Evolutionary conservation across 805 yeast species (phyloP).

Genomic region (Lachancea mirantina): DNA sequence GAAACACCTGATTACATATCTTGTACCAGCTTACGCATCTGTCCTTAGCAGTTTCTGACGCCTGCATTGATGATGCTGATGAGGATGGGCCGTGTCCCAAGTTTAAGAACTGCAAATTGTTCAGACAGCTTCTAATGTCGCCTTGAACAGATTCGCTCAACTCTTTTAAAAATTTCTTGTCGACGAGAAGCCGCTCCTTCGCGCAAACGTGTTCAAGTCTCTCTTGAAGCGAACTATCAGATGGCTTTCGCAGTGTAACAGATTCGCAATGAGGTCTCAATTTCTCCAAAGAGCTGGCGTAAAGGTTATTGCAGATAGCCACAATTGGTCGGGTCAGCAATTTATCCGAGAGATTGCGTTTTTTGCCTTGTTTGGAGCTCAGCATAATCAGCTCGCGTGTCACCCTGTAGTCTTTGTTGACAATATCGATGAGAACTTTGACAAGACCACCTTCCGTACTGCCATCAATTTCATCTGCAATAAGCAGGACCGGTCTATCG

Average conservation of each 20-base stretch:
- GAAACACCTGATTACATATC: constrained; percentile 55
- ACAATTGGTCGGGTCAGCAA: constrained; percentile 76
- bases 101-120: constrained; percentile 61
- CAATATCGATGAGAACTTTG: constrained; percentile 48
- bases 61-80: not conserved
- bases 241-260: constrained; percentile 55
- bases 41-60: constrained; percentile 42
- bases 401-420: constrained; percentile 51
- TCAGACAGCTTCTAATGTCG: constrained; percentile 80
- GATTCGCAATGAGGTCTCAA: constrained; percentile 70
- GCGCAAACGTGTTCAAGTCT: constrained; percentile 47
- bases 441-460: constrained; percentile 60
- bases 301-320: constrained; percentile 85
- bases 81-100: not conserved
- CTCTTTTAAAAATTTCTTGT: constrained; percentile 49
- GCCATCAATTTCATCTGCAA: constrained; percentile 89
- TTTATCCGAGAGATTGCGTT: constrained; percentile 15
- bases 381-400: constrained; percentile 28
- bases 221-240: constrained; percentile 39
- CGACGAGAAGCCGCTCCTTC: constrained; percentile 44
- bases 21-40: constrained; percentile 58
- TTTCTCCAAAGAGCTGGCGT: constrained; percentile 65
- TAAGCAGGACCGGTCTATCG: constrained; percentile 70
- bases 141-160: constrained; percentile 66
- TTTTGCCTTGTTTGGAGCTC: constrained; percentile 10